Conservation (phyloP, 768 basidiomycete species). For the Trametes cingulata region DNA sequence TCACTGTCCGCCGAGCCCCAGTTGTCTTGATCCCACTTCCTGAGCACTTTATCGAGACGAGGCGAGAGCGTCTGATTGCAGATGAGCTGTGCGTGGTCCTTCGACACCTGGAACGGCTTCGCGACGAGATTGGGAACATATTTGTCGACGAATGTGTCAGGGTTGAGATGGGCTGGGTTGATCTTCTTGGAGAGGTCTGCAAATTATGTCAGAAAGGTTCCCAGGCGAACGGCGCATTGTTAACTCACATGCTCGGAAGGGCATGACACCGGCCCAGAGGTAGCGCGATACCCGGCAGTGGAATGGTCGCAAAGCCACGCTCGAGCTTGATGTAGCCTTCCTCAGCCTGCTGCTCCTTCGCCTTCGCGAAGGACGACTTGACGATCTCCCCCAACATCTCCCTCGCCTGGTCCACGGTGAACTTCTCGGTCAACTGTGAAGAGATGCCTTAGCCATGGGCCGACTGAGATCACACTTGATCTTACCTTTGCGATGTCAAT, state of each 20-base stretch:
- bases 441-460: slow-evolving; percentile 3
- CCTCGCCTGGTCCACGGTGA: slow-evolving; percentile 89
- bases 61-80: slow-evolving; percentile 97
- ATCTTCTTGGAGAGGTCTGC: slow-evolving; percentile 97
- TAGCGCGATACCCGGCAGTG: slow-evolving; percentile 96
- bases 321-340: slow-evolving; percentile 94
- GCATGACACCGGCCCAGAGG: slow-evolving; percentile 97
- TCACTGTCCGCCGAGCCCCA: slow-evolving; percentile 84
- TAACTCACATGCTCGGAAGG: slow-evolving; percentile 90
- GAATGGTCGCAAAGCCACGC: slow-evolving; percentile 95
- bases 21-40: slow-evolving; percentile 87
- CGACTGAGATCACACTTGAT: no score
- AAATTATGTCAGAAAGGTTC: slow-evolving; percentile 7
- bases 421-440: slow-evolving; percentile 85
- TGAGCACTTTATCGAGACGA: slow-evolving; percentile 91
- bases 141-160: slow-evolving; percentile 90
- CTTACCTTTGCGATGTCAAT: slow-evolving; percentile 84
- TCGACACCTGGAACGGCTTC: slow-evolving; percentile 79
- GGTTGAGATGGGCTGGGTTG: slow-evolving; percentile 86
- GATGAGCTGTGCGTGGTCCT: slow-evolving; percentile 90
- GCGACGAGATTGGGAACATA: slow-evolving; percentile 98
- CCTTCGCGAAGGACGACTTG: slow-evolving; percentile 73
- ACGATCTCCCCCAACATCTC: slow-evolving; percentile 95
- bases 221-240: neutral
- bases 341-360: slow-evolving; percentile 67